These are phyloP conservation scores for Stachybotrys chartarum DNA, from an alignment of 2,329 filamentous ascomycete genomes.

Conservation along the genomic window DNA sequence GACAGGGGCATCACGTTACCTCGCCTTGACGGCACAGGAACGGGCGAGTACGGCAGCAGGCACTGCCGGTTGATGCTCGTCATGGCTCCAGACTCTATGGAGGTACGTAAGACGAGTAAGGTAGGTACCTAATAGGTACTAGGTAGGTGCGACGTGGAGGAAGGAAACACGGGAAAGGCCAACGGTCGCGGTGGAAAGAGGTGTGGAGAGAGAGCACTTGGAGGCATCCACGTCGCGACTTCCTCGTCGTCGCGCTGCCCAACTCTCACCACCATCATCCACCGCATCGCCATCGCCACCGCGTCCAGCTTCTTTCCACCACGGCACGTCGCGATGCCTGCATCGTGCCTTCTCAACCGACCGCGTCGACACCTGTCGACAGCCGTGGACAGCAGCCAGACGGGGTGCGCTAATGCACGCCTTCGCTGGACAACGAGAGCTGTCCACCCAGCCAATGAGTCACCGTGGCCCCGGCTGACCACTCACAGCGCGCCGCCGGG, in stretches of 20 bases:
- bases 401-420: neutral
- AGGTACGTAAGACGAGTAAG: no score
- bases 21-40: no score
- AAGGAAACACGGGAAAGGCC: no score
- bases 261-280: neutral
- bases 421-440: neutral
- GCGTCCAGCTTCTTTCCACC: neutral
- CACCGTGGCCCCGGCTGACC: neutral
- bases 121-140: no score
- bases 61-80: no score
- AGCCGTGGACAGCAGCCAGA: neutral
- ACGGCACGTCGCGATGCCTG: neutral
- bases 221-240: no score
- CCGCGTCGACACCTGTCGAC: neutral
- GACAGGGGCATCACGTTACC: no score
- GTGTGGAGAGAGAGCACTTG: no score
- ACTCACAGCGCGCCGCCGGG: neutral
- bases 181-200: no score
- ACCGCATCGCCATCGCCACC: neutral
- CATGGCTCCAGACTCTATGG: no score
- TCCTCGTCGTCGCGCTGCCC: neutral
- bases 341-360: neutral
- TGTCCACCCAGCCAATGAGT: neutral
- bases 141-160: no score
- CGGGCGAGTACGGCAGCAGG: no score